Evolutionary conservation across 352 stramenopile species (phyloP), one percentile per base, ranked within the genome.

Genomic region (Globisporangium sylvaticum): DNA sequence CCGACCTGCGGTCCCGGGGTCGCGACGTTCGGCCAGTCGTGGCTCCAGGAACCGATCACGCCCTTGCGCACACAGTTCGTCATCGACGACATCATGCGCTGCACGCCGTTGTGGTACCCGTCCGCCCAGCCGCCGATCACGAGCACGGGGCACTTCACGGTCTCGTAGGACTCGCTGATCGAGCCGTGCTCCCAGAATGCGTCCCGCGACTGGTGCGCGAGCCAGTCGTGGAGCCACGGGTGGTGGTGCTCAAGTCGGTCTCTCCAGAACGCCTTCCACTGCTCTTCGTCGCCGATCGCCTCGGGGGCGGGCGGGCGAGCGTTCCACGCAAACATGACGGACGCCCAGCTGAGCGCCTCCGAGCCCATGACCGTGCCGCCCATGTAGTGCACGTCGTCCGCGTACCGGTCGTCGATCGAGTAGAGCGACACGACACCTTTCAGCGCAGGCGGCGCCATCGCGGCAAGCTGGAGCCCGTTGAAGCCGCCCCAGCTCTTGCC

Each of bases 401-500:
- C 74, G 57, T 83, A 83, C 8, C 78, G 76, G 68, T 85, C 78
- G 65, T 85, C 78, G 55, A 81, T 85, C 22, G 76, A 85, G 68
- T 85, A 83, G 44, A 85, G 74, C 54, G 77, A 85, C 9, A 83
- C 69, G 44, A 85, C 73, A 0, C 77, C 75, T 15, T 71, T 72
- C 58, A 83, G 76, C 54, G 76, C 76, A 7, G 76, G 69, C 1
- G 76, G 76, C 1, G 60, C 61, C 64, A 81, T 73, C n/a, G 71
- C 71, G 1, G 76, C 78, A 65, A 85, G 64, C 66, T 85, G 78
- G 31, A 85, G 62, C 0, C 78, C 78, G 32, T 85, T 85, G 60
- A 85, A 83, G 18, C 78, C 78, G 37, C 78, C 78, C 78, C 78
- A 85, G 53, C 78, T 85, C 59, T 85, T 85, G 58, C 78, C 78